phyloP scores from a whole-genome alignment of 2,329 filamentous ascomycete genomes.

The Macrophomina tecta region DNA sequence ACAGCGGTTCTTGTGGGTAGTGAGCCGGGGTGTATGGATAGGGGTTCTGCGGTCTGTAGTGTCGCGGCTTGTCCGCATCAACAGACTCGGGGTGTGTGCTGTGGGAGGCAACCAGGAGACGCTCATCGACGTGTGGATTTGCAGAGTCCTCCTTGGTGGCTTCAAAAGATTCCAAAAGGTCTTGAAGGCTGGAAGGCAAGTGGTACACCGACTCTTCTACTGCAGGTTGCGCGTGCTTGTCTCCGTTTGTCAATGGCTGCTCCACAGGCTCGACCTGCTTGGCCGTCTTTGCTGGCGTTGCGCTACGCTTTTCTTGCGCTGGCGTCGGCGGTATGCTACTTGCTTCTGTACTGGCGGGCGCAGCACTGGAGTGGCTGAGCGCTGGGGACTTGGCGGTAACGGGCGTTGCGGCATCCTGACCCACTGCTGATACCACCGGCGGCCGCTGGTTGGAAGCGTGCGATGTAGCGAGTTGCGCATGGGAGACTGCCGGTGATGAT shows the following conservation, averaged over 20 bases:
- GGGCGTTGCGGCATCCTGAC: conserved; percentile 48
- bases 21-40: conserved; percentile 76
- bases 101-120: conserved; percentile 78
- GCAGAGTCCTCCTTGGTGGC: conserved; percentile 73
- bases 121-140: conserved; percentile 68
- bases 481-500: conserved; percentile 55
- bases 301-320: conserved; percentile 49
- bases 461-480: conserved; percentile 44
- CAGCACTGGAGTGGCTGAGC: conserved; percentile 52
- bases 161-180: conserved; percentile 91
- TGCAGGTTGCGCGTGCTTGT: conserved; percentile 55
- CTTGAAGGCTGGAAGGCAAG: conserved; percentile 84
- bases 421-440: conserved; percentile 39
- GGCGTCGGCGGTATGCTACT: conserved; percentile 54
- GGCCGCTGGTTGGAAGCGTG: conserved; percentile 37
- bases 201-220: conserved; percentile 89
- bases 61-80: conserved; percentile 82
- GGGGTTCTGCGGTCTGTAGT: conserved; percentile 82
- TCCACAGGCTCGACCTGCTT: conserved; percentile 31
- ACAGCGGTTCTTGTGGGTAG: conserved; percentile 90
- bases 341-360: conserved; percentile 46
- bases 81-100: conserved; percentile 73
- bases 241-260: conserved; percentile 57
- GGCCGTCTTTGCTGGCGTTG: conserved; percentile 48
- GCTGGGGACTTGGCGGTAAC: conserved; percentile 60